These are phyloP conservation scores for Leishmania tarentolae DNA, from an alignment of 208 protist genomes.

Conservation along the genomic window DNA sequence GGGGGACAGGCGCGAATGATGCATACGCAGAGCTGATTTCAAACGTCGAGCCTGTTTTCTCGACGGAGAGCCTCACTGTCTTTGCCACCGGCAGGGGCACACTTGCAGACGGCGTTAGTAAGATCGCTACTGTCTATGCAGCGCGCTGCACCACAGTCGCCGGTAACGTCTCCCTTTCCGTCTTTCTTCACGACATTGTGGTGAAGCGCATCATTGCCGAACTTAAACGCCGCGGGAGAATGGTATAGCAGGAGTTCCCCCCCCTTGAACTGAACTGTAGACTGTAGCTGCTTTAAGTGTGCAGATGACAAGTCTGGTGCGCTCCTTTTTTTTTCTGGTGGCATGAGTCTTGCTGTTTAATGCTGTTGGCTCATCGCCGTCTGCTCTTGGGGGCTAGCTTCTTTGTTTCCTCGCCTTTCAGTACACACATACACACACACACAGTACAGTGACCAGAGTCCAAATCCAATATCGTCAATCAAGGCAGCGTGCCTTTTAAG, in stretches of 20 bases:
- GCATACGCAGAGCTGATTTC: neutral
- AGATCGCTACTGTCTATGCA: constrained; percentile 9
- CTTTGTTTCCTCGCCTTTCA: constrained; percentile 1
- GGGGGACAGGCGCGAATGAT: neutral
- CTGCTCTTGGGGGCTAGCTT: neutral
- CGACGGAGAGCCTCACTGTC: constrained; percentile 11
- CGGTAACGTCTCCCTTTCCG: constrained; percentile 16
- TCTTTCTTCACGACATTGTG: constrained; percentile 27
- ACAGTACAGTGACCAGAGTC: too few species aligned
- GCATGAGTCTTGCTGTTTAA: neutral
- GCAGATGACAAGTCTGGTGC: neutral
- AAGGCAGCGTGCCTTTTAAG: neutral
- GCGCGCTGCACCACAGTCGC: constrained; percentile 14
- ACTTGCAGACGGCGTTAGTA: neutral
- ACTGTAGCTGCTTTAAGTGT: neutral
- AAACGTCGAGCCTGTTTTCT: constrained; percentile 7
- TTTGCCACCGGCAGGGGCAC: neutral
- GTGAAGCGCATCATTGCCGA: constrained; percentile 22
- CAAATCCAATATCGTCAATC: neutral
- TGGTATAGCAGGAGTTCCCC: neutral
- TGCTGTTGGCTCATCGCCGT: neutral
- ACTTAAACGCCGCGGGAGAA: constrained; percentile 6
- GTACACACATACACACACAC: neutral
- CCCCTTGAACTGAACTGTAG: neutral
- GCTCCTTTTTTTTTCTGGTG: neutral